Percentiles rank a stretch among this genome's conserved stretches.
Evolutionary conservation across 345 rosid species (phyloP).

Genomic region (Reutealis trisperma): DNA sequence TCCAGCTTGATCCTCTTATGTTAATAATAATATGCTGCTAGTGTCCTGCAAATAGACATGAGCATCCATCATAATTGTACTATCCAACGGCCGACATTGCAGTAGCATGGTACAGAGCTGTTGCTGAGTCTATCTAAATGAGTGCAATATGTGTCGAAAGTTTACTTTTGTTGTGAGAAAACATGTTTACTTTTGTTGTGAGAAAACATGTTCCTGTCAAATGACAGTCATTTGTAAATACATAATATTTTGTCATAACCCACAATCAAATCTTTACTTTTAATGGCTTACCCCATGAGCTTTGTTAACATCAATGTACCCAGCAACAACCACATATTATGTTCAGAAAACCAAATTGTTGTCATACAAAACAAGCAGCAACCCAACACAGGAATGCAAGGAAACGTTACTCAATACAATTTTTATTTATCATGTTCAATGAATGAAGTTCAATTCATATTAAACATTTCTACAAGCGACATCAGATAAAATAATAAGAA

Average conservation of each 20-base stretch:
- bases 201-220: conserved; percentile 10
- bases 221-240: conserved; percentile 29
- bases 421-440: neutral
- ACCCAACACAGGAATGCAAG: neutral
- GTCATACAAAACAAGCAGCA: neutral
- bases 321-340: neutral
- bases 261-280: neutral
- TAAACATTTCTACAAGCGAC: neutral
- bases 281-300: neutral
- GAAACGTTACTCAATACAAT: neutral
- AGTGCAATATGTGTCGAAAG: neutral
- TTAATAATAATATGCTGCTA: conserved; percentile 21
- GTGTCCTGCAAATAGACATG: conserved; percentile 20
- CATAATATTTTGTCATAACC: conserved; percentile 10
- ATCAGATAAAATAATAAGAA: too few species aligned
- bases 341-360: neutral
- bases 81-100: conserved; percentile 32
- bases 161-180: neutral
- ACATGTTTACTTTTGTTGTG: conserved; percentile 2
- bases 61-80: conserved; percentile 20
- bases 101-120: conserved; percentile 37
- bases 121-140: conserved; percentile 27
- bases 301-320: neutral
- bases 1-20: neutral
- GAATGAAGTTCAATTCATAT: neutral